Evolutionary conservation across 2,329 filamentous ascomycete genomes (phyloP).

Genomic region (Epichloe sylvatica): DNA sequence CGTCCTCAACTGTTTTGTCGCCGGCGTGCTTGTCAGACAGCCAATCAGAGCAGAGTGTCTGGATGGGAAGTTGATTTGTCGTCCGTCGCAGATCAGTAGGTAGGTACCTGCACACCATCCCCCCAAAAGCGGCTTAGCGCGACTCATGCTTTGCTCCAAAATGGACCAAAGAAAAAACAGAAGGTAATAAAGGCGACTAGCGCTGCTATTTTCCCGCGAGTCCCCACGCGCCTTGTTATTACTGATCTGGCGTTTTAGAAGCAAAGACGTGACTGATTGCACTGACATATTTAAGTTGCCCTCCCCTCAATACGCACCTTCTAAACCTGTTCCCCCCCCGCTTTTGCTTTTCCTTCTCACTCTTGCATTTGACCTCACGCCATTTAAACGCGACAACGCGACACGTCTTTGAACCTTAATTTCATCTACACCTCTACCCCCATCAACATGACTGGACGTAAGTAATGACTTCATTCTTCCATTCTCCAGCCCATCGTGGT

Average conservation of each 20-base stretch:
- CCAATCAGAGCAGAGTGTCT: too few relatives aligned
- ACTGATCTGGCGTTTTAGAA: constrained; percentile 9
- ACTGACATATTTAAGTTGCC: constrained; percentile 23
- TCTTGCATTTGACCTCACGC: constrained; percentile 6
- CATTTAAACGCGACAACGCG: constrained; percentile 10
- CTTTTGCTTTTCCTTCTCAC: constrained; percentile 4
- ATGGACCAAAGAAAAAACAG: not conserved
- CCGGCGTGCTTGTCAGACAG: too few relatives aligned
- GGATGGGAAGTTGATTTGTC: too few relatives aligned
- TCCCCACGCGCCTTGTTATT: not conserved
- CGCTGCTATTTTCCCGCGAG: not conserved
- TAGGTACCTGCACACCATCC: not conserved
- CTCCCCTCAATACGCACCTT: constrained; percentile 15
- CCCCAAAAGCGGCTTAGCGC: constrained; percentile 4
- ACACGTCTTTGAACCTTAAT: constrained; percentile 1
- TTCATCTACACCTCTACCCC: constrained; percentile 11
- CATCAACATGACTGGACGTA: constrained; percentile 60
- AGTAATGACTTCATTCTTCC: constrained; percentile 25
- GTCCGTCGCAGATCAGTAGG: too few relatives aligned
- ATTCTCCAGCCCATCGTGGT: too few relatives aligned
- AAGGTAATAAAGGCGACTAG: not conserved
- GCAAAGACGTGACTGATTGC: constrained; percentile 19
- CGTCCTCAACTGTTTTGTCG: too few relatives aligned
- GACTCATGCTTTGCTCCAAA: not conserved
- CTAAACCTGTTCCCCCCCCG: constrained; percentile 13